Evolutionary conservation across 2,329 filamentous ascomycete genomes (phyloP).

Genomic region (Volutella citrinella): DNA sequence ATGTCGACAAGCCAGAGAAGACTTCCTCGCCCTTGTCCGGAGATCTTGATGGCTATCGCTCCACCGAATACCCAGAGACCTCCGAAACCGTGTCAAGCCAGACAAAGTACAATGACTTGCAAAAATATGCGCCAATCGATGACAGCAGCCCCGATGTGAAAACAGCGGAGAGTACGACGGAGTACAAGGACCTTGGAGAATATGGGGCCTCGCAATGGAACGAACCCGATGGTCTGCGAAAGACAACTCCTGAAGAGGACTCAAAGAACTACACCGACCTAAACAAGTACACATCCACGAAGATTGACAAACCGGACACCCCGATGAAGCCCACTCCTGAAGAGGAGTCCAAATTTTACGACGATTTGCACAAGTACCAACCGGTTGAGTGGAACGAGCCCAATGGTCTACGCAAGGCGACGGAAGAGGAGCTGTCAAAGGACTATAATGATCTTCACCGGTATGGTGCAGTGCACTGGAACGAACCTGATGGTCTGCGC

Average conservation of each 20-base stretch:
- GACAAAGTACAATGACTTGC: conserved; percentile 32
- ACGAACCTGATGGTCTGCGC: conserved; percentile 29
- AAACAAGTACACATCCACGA: conserved; percentile 28
- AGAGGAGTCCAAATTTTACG: conserved; percentile 35
- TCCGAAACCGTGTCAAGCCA: conserved; percentile 17
- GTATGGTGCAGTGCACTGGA: conserved; percentile 30
- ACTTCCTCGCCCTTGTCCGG: conserved; percentile 22
- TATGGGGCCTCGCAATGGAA: conserved; percentile 36
- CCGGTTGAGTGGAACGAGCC: conserved; percentile 34
- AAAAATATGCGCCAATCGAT: conserved; percentile 34
- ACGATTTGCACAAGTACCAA: conserved; percentile 39
- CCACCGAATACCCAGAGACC: conserved; percentile 23
- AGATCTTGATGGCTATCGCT: conserved; percentile 34
- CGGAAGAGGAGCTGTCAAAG: conserved; percentile 33
- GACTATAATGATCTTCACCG: conserved; percentile 34
- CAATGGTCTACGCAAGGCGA: conserved; percentile 26
- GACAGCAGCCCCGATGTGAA: conserved; percentile 24
- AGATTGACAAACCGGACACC: conserved; percentile 26
- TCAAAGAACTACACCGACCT: conserved; percentile 37
- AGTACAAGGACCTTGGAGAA: conserved; percentile 36
- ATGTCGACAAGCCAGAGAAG: no score
- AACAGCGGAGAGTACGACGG: conserved; percentile 18
- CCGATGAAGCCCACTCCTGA: conserved; percentile 27
- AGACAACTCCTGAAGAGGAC: conserved; percentile 21
- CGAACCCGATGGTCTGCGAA: conserved; percentile 22